Base-by-base conservation (phyloP, 306 rosid genomes). In the Castanea crenata region DNA sequence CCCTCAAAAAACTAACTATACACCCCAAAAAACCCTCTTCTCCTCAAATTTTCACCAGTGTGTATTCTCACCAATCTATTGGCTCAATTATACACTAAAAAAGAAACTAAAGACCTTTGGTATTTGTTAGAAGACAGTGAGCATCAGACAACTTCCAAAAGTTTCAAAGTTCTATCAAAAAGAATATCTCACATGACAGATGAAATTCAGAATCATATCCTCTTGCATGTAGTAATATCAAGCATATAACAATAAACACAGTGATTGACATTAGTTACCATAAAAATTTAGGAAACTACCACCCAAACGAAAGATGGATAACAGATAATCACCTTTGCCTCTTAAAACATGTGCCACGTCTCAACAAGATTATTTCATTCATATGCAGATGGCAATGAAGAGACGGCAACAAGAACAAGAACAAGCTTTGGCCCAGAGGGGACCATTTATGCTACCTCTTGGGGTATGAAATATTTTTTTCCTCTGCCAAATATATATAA, bases 311-410 rank as follows among this genome's bases (percentile, higher is more conserved):
- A 58, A 23, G 27, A 8, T 65, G 55, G 49, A 78, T n/a, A 0
- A 21, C 6, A 67, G 73, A 79, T 59, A 72, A 69, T 65, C 84
- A 93, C 96, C 97, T 89, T 83, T n/a, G 85, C 51, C 80, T 85
- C 81, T 88, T 81, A 80, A 78, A 84, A 84, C 80, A 86, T 63
- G 80, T 74, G 56, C 65, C 63, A 1, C 83, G 71, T 81, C 74
- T 74, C 85, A 73, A 70, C 79, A 69, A 64, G 21, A 82, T 67
- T 64, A 58, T 82, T 70, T 56, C 18, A 62, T 76, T 67, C 35
- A 71, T 25, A 55, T 62, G 61, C 78, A 76, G 76, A 56, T 74
- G 73, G 73, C 72, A 25, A 78, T 63, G 83, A 79, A 54, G 87
- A 76, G 62, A 61, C 15, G 14, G 79, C 49, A 57, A 32, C 35